Evolutionary conservation across 2,329 filamentous ascomycete genomes (phyloP), one percentile per base, ranked within the genome.

Genomic region (Colletotrichum shisoi): DNA sequence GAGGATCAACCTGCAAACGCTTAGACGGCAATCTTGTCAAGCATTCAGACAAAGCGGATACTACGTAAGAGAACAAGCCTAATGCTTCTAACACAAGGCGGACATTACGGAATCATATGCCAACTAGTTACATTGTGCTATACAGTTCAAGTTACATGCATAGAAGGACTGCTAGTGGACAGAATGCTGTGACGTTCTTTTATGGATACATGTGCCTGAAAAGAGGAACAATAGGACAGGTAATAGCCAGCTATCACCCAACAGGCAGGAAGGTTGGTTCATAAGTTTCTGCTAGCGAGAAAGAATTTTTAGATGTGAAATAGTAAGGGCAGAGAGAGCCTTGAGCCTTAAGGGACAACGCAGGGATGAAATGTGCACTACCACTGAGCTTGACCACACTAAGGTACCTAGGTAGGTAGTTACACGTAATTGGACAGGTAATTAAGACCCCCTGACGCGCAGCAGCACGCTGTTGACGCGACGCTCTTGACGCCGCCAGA

Each of bases 111-210:
- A 17, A 52, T 65, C 34, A 81, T 80, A 62, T 72, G 5, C 79
- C 80, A n/a, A 73, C 81, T 56, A 79, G 80, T 12, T 80, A 82
- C 71, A 73, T 80, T 19, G 77, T 76, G 8, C 72, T 82, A 3
- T 77, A 19, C 74, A 75, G 21, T 70, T 74, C 2, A 72, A 75
- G 2, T 71, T 75, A 13, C 74, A 80, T 62, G 62, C 58, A 42
- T 62, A 72, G 53, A 72, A 80, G 44, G 71, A 24, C 72, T 80
- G 40, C 74, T 75, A 19, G 57, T 68, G 12, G 67, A 71, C 15
- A 72, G 70, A 13, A 77, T 76, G 4, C 71, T 77, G 71, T 81
- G 37, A 78, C 79, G 57, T 75, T 74, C 7, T 74, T 82, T 19
- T 82, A 79, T 71, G 7, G 31, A 34, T 11, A 34, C 31, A 34